Evolutionary conservation across 495 filamentous ascomycete species (phyloP).

Genomic region (Diplogelasinospora grovesii): DNA sequence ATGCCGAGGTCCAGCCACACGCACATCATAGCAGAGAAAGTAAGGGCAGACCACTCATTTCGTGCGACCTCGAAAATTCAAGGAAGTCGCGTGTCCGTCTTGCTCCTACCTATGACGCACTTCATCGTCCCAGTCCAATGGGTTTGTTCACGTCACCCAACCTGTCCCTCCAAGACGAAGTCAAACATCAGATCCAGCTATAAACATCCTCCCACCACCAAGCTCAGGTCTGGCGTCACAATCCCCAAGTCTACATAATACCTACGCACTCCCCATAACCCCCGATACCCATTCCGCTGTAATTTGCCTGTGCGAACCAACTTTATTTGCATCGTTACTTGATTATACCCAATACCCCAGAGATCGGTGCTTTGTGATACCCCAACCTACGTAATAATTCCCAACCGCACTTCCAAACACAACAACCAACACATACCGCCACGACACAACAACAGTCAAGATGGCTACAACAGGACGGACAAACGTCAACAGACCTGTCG

Average conservation of each 20-base stretch:
- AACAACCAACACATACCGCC: background rate
- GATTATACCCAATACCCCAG: background rate
- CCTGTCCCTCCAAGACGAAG: background rate
- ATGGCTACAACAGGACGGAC: slow-evolving; percentile 19
- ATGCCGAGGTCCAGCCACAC: background rate
- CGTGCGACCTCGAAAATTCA: background rate
- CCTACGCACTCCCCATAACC: background rate
- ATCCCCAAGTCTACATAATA: background rate
- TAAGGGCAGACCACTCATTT: background rate
- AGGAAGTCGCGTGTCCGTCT: slow-evolving; percentile 6
- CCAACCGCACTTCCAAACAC: background rate
- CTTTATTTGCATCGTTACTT: too few species aligned
- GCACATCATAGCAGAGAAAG: too few species aligned
- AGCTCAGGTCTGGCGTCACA: background rate
- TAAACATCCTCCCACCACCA: slow-evolving; percentile 9
- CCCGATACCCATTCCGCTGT: too few species aligned
- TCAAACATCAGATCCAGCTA: slow-evolving; percentile 4
- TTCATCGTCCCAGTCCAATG: slow-evolving; percentile 3
- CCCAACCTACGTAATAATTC: slow-evolving; percentile 12
- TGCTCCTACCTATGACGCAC: slow-evolving; percentile 18
- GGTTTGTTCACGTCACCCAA: background rate
- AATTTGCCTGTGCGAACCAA: too few species aligned
- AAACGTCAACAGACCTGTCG: slow-evolving; percentile 59
- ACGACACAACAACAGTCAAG: slow-evolving; percentile 6
- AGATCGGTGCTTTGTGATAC: slow-evolving; percentile 17